phyloP scores from a whole-genome alignment of 257 asterid genomes.

The Plectranthus barbatus region DNA sequence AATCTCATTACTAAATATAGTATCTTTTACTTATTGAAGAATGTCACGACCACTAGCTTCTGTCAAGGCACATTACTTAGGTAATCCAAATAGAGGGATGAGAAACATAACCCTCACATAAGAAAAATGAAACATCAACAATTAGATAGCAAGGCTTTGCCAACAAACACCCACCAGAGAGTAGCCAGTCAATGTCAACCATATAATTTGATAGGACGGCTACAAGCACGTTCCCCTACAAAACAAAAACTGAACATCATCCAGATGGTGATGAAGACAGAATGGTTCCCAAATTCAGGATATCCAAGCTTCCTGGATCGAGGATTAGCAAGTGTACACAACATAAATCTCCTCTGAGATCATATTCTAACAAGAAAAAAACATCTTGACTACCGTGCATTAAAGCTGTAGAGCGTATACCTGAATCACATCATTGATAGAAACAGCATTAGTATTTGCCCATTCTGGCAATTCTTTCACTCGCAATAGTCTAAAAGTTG shows the following conservation, averaged over 20 bases:
- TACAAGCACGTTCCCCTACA: slow-evolving; percentile 61
- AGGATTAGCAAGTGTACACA: background rate
- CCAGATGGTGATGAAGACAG: slow-evolving; percentile 5
- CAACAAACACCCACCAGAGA: slow-evolving; percentile 54
- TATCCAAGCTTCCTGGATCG: background rate
- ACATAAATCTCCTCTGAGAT: background rate
- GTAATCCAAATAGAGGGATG: background rate
- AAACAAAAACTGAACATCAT: background rate
- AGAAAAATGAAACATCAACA: background rate
- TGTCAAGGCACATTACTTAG: background rate
- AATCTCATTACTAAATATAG: slow-evolving; percentile 7
- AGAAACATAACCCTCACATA: background rate
- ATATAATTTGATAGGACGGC: slow-evolving; percentile 91
- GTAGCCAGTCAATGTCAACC: slow-evolving; percentile 96
- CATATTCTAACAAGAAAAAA: slow-evolving; percentile 1
- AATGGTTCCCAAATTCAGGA: background rate
- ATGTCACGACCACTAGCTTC: background rate
- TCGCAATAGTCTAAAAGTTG: slow-evolving; percentile 58
- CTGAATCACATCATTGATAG: slow-evolving; percentile 76
- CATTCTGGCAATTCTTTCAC: slow-evolving; percentile 76
- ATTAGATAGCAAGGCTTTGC: background rate
- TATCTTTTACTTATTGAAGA: background rate
- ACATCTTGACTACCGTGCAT: background rate
- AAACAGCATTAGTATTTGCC: slow-evolving; percentile 91
- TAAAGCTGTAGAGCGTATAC: slow-evolving; percentile 23